A percentile compares a stretch with the other conserved stretches of the same genome.
Evolutionary conservation across 345 rosid genomes (phyloP).

Genomic region (Lepidium africanum): DNA sequence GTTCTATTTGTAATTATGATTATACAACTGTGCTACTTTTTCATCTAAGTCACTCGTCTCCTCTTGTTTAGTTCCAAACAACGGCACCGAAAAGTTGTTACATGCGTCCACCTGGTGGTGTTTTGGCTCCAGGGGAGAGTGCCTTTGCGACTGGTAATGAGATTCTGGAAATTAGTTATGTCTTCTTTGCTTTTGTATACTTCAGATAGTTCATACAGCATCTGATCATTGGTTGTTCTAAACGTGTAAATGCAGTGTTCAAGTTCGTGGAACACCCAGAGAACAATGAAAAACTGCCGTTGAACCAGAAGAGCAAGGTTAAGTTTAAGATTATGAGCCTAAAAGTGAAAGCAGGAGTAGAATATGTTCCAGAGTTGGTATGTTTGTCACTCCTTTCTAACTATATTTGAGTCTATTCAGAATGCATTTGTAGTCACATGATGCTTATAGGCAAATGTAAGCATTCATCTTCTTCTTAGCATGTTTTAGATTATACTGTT

Average conservation of each 20-base stretch:
- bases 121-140: slow-evolving; percentile 88
- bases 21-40: background rate
- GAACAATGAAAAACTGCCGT: slow-evolving; percentile 56
- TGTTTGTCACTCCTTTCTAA: background rate
- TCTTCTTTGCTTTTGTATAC: background rate
- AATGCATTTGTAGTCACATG: background rate
- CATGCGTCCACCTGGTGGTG: slow-evolving; percentile 98
- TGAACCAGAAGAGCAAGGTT: slow-evolving; percentile 74
- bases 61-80: slow-evolving; percentile 70
- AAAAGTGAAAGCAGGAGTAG: slow-evolving; percentile 73
- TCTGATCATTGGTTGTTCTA: background rate
- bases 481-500: background rate
- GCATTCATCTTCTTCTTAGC: background rate
- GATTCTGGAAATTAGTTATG: background rate
- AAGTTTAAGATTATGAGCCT: slow-evolving; percentile 97
- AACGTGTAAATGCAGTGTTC: slow-evolving; percentile 43
- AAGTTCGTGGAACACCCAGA: slow-evolving; percentile 96
- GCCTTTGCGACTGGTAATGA: slow-evolving; percentile 74
- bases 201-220: background rate
- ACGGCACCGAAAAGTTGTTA: slow-evolving; percentile 96
- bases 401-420: background rate
- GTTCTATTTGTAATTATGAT: background rate
- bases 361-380: slow-evolving; percentile 96
- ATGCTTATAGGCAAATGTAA: background rate
- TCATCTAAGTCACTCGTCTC: background rate